Evolutionary conservation across 2,329 filamentous ascomycete species (phyloP), one percentile per base, ranked within the genome.

Genomic region (Helicocarpus griseus): DNA sequence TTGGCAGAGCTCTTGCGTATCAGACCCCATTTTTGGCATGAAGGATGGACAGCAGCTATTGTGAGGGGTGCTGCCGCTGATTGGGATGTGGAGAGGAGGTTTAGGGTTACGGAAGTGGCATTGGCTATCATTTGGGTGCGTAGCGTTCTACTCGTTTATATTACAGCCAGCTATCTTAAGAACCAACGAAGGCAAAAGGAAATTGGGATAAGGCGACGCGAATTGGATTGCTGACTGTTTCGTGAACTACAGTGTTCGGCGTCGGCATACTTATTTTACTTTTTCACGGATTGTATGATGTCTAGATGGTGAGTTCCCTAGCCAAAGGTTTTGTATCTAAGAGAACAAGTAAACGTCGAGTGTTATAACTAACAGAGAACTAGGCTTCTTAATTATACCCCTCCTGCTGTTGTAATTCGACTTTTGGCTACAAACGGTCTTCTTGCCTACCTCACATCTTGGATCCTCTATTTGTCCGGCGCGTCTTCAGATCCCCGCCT

Each of bases 211-310:
- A 36, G 29, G 14, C 8, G 44, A 17, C 29, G 11, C 22, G 35
- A 1, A 47, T 11, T 17, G 2, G 3, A 29, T 24, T 35, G 29
- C 44, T 47, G 35, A 47, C 31, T 24, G 13, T 13, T 47, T 39
- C 5, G 24, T 8, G 31, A 13, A 13, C 50, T 38, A 8, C 56
- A 88, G 86, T 89, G 85, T 71, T 82, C 80, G 62, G 83, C 85
- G 53, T 87, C 85, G 19, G 86, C 83, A 50, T 88, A 89, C 67
- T 77, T 89, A 54, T 86, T 85, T 48, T 90, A 88, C 68, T 87
- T 88, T 72, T 90, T 90, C 65, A 87, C 85, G 52, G 86, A 90
- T 69, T 88, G 86, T 68, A 78, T 90, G 61, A 89, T 90, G 86
- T 89, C 85, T 55, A 76, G 87, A 69, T 90, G 86, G 85, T 87